Evolutionary conservation across 2,329 filamentous ascomycete species (phyloP), one percentile per base, ranked within the genome.

Genomic region (Orbilia oligospora): DNA sequence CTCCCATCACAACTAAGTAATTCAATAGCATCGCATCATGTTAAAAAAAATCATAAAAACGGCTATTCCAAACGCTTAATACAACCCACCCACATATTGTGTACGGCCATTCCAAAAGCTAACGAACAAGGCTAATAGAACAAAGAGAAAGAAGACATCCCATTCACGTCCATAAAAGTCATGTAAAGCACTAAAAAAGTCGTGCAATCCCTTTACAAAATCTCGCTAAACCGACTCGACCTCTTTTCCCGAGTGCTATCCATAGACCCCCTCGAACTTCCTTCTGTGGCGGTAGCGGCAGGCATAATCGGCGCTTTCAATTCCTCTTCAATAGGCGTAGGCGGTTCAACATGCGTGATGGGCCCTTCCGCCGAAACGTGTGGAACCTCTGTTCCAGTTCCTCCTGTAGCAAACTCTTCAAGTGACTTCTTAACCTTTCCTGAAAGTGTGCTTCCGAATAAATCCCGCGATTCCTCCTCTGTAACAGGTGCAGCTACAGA

Each of bases 221-320:
- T 71, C 53, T 77, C 73, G 56, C 61, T 77, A 38, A 77, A 77
- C 41, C 73, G 58, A 38, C 73, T 77, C 6, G 67, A 61, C 46
- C 73, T 61, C 61, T 63, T 66, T 18, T 77, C 73, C 18, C 41
- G 27, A 22, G 58, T 49, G 3, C 46, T 65, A 33, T 55, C 27
- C 30, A 44, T 41, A 4, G 46, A 49, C 14, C 46, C 36, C 6
- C 22, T 56, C 4, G 20, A 16, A 2, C 22, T 22, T 24, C 44
- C 33, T 30, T 41, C 68, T 8, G 27, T 51, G 6, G 36, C 41
- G 27, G 46, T 24, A 22, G 61, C 56, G 20, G 27, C 27, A 30
- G 56, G 56, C 56, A 61, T 61, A 44, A 41, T 38, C 3, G 56
- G 56, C 9, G 20, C 56, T 14, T 71, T 48, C 16, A 48, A 36